Evolutionary conservation across 441 rosid genomes (phyloP), one percentile per base, ranked within the genome.

Genomic region (Hura crepitans): DNA sequence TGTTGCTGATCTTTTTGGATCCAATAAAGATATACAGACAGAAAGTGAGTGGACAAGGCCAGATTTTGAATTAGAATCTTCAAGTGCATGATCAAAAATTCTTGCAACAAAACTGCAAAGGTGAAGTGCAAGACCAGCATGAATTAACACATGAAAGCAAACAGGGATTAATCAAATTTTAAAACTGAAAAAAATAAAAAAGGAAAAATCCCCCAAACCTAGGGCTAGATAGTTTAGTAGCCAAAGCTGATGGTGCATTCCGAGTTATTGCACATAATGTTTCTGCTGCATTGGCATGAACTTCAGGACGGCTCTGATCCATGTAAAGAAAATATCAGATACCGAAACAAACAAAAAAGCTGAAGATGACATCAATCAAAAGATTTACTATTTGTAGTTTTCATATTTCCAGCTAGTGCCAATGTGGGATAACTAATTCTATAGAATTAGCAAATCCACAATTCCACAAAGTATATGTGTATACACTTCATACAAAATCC

Each of bases 221-320:
- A 68, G 89, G 82, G 82, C 89, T 84, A 43, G 99, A 83, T 67
- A 96, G 94, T 83, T 91, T 93, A 39, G 92, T 79, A 72, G 99
- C 96, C 76, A 96, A 76, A 72, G 97, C 94, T 3, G 99, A 93
- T 51, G 96, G 92, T 46, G 93, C 81, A 80, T 88, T 91, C 72
- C 96, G 86, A 68, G 96, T 86, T 63, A 96, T 91, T 66, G 98
- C 96, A 85, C 97, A 91, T 57, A 93, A 78, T 45, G 97, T 91
- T 81, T 91, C 97, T 43, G 99, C 96, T 43, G 97, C 93, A 78
- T 96, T 91, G 74, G 96, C 87, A 69, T 96, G 96, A 81, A 93
- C 97, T 77, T 89, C 97, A 53, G 96, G 92, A 73, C 87, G 67
- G 76, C 81, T 75, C 99, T 93, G 89, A 57, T 76, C 57, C 78